Base-by-base conservation (phyloP, 2,329 filamentous ascomycete species). In the Ramichloridium luteum region DNA sequence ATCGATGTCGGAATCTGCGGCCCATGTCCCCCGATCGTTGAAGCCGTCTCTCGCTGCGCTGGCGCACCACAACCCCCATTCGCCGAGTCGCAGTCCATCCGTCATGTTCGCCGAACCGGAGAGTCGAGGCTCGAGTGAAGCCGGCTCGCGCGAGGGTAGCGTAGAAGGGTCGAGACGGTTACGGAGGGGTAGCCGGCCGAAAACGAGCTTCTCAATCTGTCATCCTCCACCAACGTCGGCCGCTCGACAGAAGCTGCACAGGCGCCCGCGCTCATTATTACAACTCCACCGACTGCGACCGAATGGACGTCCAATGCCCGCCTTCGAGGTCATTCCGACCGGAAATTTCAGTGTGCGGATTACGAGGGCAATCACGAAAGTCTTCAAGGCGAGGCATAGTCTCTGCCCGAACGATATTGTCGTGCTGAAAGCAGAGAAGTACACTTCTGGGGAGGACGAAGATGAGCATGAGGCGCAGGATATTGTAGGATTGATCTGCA, bases 381-480 rank as follows among this genome's bases (percentile, higher is more conserved):
- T 80, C 29, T 77, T 80, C 45, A 65, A 68, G 31, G 67, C 68
- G 13, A 74, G 73, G 45, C 70, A 72, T 27, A 67, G 73, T 33
- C 59, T 86, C 3, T 72, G 76, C 17, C 65, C 71, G 13, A 72
- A 79, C 40, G 80, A 86, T 52, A 60, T 86, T 9, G 67, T 86
- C 35, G 55, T 88, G 27, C 67, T 85, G 16, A 72, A 69, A 45
- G 80, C 77, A 34, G 78, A 82, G 43, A 70, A 78, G 40, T 84
- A 82, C 50, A 39, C 60, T 56, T 33, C 43, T 36, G 36, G 43
- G 43, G 61, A 61, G 6, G 64, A 70, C 6, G 59, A 59, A 13
- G 64, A 70, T 40, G 65, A 69, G 25, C 55, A 61, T 10, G 62
- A 67, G 14, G 58, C 65, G 30, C 53, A 55, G 46, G 66, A 74